Base-by-base conservation (phyloP, 2,329 filamentous ascomycete genomes). In the Aspergillus costaricaensis region DNA sequence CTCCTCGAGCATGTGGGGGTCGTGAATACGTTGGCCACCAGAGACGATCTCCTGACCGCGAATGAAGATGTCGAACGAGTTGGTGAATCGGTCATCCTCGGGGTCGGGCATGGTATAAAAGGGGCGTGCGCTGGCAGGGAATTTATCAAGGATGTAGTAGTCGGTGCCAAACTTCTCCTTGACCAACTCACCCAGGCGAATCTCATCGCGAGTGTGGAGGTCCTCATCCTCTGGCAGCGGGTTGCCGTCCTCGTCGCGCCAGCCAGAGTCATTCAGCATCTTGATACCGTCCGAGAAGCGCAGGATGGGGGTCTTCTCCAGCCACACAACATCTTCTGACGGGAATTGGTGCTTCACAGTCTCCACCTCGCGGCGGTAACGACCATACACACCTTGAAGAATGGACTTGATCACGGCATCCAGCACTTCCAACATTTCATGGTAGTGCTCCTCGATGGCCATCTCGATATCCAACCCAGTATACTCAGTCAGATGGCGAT, bases 51-150 rank as follows among this genome's bases (percentile, higher is more conserved):
- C 93, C 72, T 97, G 93, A 0, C 93, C 93, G 30, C 93, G 89
- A 47, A 96, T 85, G 79, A 97, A 97, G 60, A 97, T 96, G 74
- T 97, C 93, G 69, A 96, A 97, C 0, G 93, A 96, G 74, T 96
- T 96, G 54, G 93, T 97, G 74, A 88, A 86, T 36, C 84, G 82
- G 12, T 85, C 81, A 70, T 96, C 86, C 15, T 88, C 81, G 1
- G 88, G 85, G 64, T 96, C 91, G 27, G 89, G 89, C 85, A 96
- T 93, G 1, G 93, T 91, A 72, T 97, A 96, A 78, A 97, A 96
- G 0, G 93, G 93, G 47, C 93, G 86, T 2, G 91, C 93, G 6
- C 87, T 88, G 21, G 86, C 81, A 0, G 93, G 93, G 80, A 97
- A 97, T 72, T 96, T 96, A 83, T 97, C 93, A 43, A 97, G 84